Percentiles rank a stretch among this genome's conserved stretches.
phyloP scores from a whole-genome alignment of 2,329 filamentous ascomycete genomes.

The Teratosphaeria zuluensis region DNA sequence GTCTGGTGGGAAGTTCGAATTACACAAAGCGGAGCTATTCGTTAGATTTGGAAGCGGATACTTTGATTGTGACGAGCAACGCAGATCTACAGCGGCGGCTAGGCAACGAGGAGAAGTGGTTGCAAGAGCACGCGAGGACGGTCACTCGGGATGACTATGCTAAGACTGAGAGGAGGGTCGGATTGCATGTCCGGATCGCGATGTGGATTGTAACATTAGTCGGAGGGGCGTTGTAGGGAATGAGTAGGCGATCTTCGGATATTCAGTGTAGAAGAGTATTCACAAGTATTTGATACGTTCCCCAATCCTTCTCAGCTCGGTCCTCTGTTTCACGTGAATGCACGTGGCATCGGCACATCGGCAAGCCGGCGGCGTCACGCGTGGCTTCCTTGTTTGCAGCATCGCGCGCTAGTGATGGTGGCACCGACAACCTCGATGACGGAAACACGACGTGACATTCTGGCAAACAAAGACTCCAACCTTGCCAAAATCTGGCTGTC shows the following conservation, averaged over 20 bases:
- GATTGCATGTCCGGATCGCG: slow-evolving; percentile 71
- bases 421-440: neutral
- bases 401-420: neutral
- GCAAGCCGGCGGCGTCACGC: neutral
- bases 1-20: slow-evolving; percentile 82
- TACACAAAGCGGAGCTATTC: slow-evolving; percentile 92
- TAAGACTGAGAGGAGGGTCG: slow-evolving; percentile 70
- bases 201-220: slow-evolving; percentile 89
- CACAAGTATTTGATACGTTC: neutral
- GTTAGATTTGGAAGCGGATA: slow-evolving; percentile 83
- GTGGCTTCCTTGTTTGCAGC: neutral
- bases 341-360: neutral
- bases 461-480: neutral
- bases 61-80: slow-evolving; percentile 73
- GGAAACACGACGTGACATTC: neutral
- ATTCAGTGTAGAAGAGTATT: neutral
- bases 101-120: slow-evolving; percentile 69
- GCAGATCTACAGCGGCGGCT: slow-evolving; percentile 60
- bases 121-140: slow-evolving; percentile 62
- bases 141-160: slow-evolving; percentile 72
- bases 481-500: neutral
- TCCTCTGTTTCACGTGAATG: neutral
- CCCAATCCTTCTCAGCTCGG: neutral
- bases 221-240: slow-evolving; percentile 67
- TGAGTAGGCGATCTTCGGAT: neutral